Percentiles rank a stretch among this genome's conserved stretches.
Evolutionary conservation across 176 grass and related monocot species (phyloP).

Genomic region (Otatea glauca): DNA sequence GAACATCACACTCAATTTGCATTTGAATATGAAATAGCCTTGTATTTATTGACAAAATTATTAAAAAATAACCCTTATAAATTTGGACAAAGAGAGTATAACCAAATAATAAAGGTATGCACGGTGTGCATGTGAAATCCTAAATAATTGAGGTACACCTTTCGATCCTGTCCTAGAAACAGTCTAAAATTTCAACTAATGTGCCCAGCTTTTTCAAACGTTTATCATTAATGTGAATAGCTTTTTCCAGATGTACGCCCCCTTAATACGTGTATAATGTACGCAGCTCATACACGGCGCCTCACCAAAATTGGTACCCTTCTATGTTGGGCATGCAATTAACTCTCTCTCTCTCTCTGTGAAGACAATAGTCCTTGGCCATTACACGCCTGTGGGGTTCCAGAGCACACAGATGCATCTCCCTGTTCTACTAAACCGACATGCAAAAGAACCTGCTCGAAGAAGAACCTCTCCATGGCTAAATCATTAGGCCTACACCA

Average conservation of each 20-base stretch:
- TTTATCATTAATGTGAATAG: slow-evolving; percentile 27
- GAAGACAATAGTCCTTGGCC: not conserved
- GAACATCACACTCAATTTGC: too few species aligned
- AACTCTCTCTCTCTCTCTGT: not conserved
- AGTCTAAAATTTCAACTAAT: slow-evolving; percentile 12
- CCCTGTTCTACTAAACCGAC: not conserved
- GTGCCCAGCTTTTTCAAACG: slow-evolving; percentile 30
- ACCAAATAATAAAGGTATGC: not conserved
- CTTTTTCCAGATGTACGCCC: not conserved
- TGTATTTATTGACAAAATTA: too few species aligned
- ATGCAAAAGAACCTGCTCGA: not conserved
- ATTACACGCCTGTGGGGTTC: not conserved
- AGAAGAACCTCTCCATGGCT: not conserved
- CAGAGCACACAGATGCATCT: not conserved
- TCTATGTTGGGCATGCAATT: slow-evolving; percentile 21
- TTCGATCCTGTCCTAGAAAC: slow-evolving; percentile 12
- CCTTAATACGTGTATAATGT: slow-evolving; percentile 1
- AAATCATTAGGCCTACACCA: slow-evolving; percentile 28
- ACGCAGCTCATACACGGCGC: slow-evolving; percentile 1
- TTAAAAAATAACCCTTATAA: too few species aligned
- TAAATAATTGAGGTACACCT: slow-evolving; percentile 34
- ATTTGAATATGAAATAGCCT: too few species aligned
- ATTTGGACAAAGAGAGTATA: not conserved
- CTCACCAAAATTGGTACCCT: not conserved
- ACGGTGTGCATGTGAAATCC: slow-evolving; percentile 23